Base-by-base conservation (phyloP, 2,329 filamentous ascomycete genomes). In the Neurospora crassa region DNA sequence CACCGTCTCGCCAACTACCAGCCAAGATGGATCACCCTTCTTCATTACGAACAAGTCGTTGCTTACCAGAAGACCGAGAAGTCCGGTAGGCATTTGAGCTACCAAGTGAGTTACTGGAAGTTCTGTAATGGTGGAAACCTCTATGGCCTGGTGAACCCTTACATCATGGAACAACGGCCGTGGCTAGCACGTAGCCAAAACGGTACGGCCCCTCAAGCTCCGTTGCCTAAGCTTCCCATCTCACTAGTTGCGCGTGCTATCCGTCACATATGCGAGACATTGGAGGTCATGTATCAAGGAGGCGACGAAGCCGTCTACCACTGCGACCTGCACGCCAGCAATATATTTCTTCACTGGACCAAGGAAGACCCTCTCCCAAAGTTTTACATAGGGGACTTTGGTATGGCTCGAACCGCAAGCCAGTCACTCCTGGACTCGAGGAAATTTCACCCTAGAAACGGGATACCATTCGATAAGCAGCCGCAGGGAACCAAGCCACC, bases 241-340 rank as follows among this genome's bases (percentile, higher is more conserved):
- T 67, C 53, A 34, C 2, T 74, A 8, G 14, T 74, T 1, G 72
- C 72, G 5, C 70, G 71, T 1, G 67, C 43, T 41, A 70, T 72
- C 43, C 37, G 34, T 6, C 72, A 74, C 37, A 71, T 73, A 2
- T 67, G 72, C 45, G 71, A 72, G 70, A 73, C 73, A 1, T 45
- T 74, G 16, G 69, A 74, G 16, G 43, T 73, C 68, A 72, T 74
- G 70, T 74, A 74, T 67, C 40, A 70, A 3, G 67, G 53, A 67
- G 72, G 72, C n/a, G 18, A 0, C 8, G 47, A 72, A 24, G 37
- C 71, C 2, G 41, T 74, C 2, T 72, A 71, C 20, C 73, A 73
- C 41, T 59, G 71, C 18, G 73, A 74, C 16, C 67, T 73, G 63
- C 72, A 74, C 37, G 18, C 63, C 3, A 59, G 14, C 24, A 73